Evolutionary conservation across 768 basidiomycete genomes (phyloP), one percentile per base, ranked within the genome.

Genomic region (Omphalotus guepiniiformis): DNA sequence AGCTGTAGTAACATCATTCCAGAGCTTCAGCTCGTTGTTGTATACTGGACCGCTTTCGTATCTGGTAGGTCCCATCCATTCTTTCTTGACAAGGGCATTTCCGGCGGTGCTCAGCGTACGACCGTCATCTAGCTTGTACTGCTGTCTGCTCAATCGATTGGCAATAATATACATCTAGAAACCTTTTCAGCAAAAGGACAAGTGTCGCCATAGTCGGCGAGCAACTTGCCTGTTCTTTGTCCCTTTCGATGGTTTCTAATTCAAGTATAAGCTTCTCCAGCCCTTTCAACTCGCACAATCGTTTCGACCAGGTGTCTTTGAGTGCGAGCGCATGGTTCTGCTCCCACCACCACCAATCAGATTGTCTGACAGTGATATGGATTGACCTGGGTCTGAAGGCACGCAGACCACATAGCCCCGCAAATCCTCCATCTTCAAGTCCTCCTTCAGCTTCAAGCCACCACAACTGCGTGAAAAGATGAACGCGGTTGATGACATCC

Each of bases 321-420:
- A 62, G 40, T 18, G 23, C n/a, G 2, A 62, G 51, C 8, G 30
- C 21, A 7, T 53, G 28, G 16, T 48, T 47, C 9, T n/a, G 9
- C 48, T 61, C 60, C 60, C 60, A 62, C 8, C 16, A 43, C 55
- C 60, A 58, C 60, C 60, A 62, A 43, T 62, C 60, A 8, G 49
- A 39, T 41, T 59, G 58, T 6, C 58, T 49, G 13, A 57, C 45
- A 1, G 55, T 55, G 22, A 59, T 50, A 8, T 50, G 39, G 21
- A 59, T 32, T 28, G 35, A 30, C 27, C 53, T 47, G 22, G 43
- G 50, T 15, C 49, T 41, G 23, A 43, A 30, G 6, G 44, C 39
- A 15, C 46, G 40, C 22, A n/a, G 2, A 3, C 6, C 27, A 15
- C 45, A 38, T 12, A 42, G 21, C 46, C 52, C 49, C 6, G 22